Evolutionary conservation across 805 yeast genomes (phyloP).

Genomic region (Spencermartinsiella europaea): DNA sequence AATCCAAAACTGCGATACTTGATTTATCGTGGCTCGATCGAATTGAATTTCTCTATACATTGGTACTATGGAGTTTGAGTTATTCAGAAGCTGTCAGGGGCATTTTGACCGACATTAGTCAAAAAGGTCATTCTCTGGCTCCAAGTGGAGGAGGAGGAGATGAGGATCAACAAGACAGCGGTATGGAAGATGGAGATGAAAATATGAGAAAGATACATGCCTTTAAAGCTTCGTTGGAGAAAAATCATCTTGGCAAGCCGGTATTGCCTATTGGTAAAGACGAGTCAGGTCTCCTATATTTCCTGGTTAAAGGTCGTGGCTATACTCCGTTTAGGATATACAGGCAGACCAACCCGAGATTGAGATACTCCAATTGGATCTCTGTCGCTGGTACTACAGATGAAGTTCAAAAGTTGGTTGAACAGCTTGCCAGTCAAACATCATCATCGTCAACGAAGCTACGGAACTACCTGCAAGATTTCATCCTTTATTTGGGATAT

Average conservation of each 20-base stretch:
- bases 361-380: constrained; percentile 31
- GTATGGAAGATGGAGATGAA: background rate
- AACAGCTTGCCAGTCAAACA: background rate
- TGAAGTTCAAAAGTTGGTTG: constrained; percentile 24
- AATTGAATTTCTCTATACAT: constrained; percentile 30
- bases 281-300: constrained; percentile 20
- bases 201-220: background rate
- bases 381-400: constrained; percentile 28
- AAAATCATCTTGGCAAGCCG: background rate
- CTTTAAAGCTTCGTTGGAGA: background rate
- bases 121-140: background rate
- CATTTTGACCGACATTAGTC: constrained; percentile 14
- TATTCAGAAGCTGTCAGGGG: constrained; percentile 27
- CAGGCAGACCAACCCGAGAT: constrained; percentile 29
- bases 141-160: background rate
- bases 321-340: constrained; percentile 33
- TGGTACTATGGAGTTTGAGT: constrained; percentile 31
- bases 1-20: constrained; percentile 23
- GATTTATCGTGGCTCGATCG: constrained; percentile 32
- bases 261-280: constrained; percentile 20
- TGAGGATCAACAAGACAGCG: background rate
- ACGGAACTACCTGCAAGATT: constrained; percentile 2
- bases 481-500: constrained; percentile 11
- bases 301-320: constrained; percentile 19
- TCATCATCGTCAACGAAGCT: constrained; percentile 6